Evolutionary conservation across 257 asterid genomes (phyloP).

Genomic region (Haberlea rhodopensis): DNA sequence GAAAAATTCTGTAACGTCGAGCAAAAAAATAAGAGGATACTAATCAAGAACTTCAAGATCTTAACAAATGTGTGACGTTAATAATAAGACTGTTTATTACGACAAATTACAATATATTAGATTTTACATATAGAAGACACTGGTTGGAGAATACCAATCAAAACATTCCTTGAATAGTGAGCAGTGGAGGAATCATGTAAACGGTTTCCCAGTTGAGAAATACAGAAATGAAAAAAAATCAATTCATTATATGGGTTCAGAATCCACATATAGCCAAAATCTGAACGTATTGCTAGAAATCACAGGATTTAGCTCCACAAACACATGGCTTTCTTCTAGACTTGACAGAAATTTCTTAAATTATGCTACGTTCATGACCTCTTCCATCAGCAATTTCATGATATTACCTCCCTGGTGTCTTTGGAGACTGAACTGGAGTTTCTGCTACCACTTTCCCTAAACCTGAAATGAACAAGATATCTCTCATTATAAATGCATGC

Average conservation of each 20-base stretch:
- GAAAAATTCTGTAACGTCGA: slow-evolving; percentile 47
- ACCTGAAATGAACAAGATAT: slow-evolving; percentile 46
- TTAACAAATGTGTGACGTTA: slow-evolving; percentile 16
- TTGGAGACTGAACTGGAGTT: slow-evolving; percentile 79
- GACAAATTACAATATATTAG: slow-evolving; percentile 12
- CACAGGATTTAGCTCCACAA: slow-evolving; percentile 4
- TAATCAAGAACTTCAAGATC: slow-evolving; percentile 13
- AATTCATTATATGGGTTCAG: slow-evolving; percentile 5
- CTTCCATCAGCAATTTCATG: slow-evolving; percentile 15
- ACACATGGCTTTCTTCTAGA: slow-evolving; percentile 9
- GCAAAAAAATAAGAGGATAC: slow-evolving; percentile 25
- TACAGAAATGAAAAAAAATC: neutral
- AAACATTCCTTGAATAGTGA: neutral
- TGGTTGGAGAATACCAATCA: slow-evolving; percentile 7
- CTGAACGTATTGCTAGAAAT: neutral
- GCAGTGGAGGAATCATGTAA: neutral
- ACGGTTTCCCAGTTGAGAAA: neutral
- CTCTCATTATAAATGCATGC: slow-evolving; percentile 21
- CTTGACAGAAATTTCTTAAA: slow-evolving; percentile 5
- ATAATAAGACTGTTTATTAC: slow-evolving; percentile 16
- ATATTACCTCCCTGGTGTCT: slow-evolving; percentile 50
- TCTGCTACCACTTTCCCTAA: slow-evolving; percentile 70
- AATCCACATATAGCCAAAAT: neutral
- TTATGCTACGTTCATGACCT: slow-evolving; percentile 16
- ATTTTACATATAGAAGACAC: slow-evolving; percentile 10